phyloP scores from a whole-genome alignment of 305 asterid species.

The Fraxinus latifolia region DNA sequence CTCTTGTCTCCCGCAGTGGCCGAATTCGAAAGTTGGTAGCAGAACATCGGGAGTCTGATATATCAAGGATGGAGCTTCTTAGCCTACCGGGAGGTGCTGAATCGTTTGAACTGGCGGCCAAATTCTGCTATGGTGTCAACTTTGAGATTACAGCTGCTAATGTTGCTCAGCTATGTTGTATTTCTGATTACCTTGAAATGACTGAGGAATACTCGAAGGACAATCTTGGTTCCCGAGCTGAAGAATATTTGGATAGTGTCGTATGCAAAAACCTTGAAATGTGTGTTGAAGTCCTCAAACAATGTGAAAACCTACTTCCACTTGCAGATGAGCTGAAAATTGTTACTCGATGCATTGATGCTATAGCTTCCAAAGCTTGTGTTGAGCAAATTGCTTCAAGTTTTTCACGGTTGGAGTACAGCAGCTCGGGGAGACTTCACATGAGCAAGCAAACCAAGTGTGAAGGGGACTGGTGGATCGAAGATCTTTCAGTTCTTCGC shows the following conservation, averaged over 20 bases:
- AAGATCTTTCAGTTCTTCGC: constrained; percentile 71
- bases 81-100: constrained; percentile 76
- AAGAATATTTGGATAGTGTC: constrained; percentile 59
- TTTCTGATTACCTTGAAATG: constrained; percentile 77
- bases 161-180: constrained; percentile 68
- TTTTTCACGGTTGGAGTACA: constrained; percentile 82
- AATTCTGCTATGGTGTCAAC: constrained; percentile 77
- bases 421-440: constrained; percentile 89
- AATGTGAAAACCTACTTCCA: constrained; percentile 68
- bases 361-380: constrained; percentile 81
- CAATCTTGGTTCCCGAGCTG: constrained; percentile 65
- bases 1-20: constrained; percentile 89
- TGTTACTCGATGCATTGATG: constrained; percentile 63
- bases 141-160: constrained; percentile 73
- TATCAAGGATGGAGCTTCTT: constrained; percentile 59
- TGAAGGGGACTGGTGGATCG: constrained; percentile 87
- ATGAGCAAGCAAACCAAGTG: constrained; percentile 64
- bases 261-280: constrained; percentile 64
- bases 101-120: constrained; percentile 71
- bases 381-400: constrained; percentile 83
- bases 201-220: constrained; percentile 63
- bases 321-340: constrained; percentile 69
- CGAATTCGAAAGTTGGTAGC: constrained; percentile 71
- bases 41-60: constrained; percentile 64
- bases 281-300: constrained; percentile 77